These are phyloP conservation scores for Ophiostoma perfectum DNA, from an alignment of 2,329 filamentous ascomycete genomes.

Conservation along the genomic window DNA sequence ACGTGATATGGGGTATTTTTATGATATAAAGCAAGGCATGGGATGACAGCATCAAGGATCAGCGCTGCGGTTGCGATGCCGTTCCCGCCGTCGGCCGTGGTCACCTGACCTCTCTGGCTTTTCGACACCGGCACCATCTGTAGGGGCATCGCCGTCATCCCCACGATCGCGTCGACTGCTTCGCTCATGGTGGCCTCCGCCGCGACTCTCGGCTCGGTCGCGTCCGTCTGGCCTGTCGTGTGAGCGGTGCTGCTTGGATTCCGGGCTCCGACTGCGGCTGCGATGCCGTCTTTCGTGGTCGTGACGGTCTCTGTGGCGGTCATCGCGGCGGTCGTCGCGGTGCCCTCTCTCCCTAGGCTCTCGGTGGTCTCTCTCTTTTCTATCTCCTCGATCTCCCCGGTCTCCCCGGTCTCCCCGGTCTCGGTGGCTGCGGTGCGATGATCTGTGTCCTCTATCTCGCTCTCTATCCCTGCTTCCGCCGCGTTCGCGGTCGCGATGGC, in stretches of 20 bases:
- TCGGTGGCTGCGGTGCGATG: neutral
- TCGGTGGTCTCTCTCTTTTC: neutral
- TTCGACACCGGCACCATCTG: neutral
- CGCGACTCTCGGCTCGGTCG: neutral
- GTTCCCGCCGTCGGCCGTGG: conserved; percentile 1
- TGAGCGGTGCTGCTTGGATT: conserved; percentile 21
- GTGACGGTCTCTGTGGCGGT: conserved; percentile 16
- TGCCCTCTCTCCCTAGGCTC: conserved; percentile 23
- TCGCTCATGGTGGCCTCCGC: neutral
- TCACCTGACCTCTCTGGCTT: neutral
- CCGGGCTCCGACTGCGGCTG: conserved; percentile 33
- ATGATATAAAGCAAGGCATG: too few species aligned
- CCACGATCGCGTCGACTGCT: neutral
- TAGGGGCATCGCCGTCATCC: neutral
- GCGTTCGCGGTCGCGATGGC: neutral
- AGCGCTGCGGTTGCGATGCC: neutral
- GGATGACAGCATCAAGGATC: neutral
- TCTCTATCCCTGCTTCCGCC: conserved; percentile 7
- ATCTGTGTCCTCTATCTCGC: neutral
- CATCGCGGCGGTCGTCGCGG: conserved; percentile 34
- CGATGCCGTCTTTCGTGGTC: neutral
- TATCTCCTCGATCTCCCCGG: neutral
- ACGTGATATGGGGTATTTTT: neutral
- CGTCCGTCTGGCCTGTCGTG: conserved; percentile 22
- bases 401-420: neutral